A percentile compares a stretch with the other conserved stretches of the same genome.
phyloP scores from a whole-genome alignment of 2,329 filamentous ascomycete species.

The Xylaria polymorpha region DNA sequence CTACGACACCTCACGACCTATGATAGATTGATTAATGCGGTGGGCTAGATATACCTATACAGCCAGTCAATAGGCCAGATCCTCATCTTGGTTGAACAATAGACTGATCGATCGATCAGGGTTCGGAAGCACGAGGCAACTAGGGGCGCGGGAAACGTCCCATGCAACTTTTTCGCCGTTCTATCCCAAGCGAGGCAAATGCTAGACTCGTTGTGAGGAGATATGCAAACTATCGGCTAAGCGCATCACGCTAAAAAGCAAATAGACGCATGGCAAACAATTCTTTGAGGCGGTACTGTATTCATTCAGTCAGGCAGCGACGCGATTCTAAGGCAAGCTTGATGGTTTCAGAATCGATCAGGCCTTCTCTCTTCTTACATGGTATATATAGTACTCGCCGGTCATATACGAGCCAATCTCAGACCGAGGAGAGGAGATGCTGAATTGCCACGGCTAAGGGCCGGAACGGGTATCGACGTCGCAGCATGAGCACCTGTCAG shows the following conservation, averaged over 20 bases:
- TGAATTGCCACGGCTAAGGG: background rate
- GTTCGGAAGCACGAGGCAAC: background rate
- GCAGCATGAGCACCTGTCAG: constrained; percentile 3
- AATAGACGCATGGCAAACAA: constrained; percentile 14
- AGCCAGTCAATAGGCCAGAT: background rate
- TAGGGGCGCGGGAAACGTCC: background rate
- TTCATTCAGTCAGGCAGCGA: background rate
- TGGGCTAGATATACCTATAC: background rate
- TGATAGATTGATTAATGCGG: constrained; percentile 4
- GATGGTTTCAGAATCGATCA: background rate
- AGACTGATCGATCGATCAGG: background rate
- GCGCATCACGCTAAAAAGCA: constrained; percentile 18
- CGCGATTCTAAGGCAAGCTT: background rate
- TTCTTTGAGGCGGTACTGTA: constrained; percentile 1
- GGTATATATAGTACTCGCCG: background rate
- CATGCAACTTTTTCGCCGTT: constrained; percentile 6
- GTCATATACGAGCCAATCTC: background rate
- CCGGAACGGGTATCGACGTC: constrained; percentile 14
- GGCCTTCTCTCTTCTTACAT: background rate
- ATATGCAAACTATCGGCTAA: constrained; percentile 10
- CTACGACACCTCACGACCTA: background rate
- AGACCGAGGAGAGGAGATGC: background rate
- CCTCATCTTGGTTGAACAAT: background rate
- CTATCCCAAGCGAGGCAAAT: background rate
- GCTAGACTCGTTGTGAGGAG: background rate